Evolutionary conservation across 208 protist genomes (phyloP), one percentile per base, ranked within the genome.

Genomic region (Trypanosoma caninum): DNA sequence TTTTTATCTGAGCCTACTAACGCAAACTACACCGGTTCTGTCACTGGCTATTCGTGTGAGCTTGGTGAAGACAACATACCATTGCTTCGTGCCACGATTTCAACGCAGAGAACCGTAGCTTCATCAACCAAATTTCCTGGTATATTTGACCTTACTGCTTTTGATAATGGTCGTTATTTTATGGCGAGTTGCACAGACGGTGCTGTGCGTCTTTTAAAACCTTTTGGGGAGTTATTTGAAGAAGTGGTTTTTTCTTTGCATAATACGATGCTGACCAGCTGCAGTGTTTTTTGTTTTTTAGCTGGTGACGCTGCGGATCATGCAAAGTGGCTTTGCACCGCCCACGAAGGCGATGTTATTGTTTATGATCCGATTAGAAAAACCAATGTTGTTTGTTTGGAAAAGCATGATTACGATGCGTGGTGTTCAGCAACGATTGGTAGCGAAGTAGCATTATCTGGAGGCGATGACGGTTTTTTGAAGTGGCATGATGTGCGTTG

Each of bases 321-420:
- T 25, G 2, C 22, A 11, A 53, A 40, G 4, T 57, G 46, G 46
- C 61, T 91, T 28, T 91, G 81, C 63, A 91, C 87, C 7, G 78
- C 84, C 0, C 87, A 94, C 72, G 73, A 70, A 27, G 87, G 87
- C 10, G 67, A 45, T 6, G 81, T 85, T 27, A 16, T 80, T 41
- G 40, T 89, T 14, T 85, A 83, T 68, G 60, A 86, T 52, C 16
- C 74, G 14, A 44, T 22, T 13, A 48, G 54, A 27, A 45, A 64
- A 11, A 27, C 23, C 7, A 64, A 84, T 40, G 46, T 62, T 8
- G 66, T 58, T 14, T 51, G 42, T 44, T 58, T 89, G 44, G 69
- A 83, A 46, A 74, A 72, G 23, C 88, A 95, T 59, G 80, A 87
- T 42, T 92, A 80, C 56, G 88, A 95, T 61, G 84, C 88, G 37